Percentiles rank a stretch among this genome's conserved stretches.
Evolutionary conservation across 768 basidiomycete species (phyloP).

Genomic region (Termitomyces sp.): DNA sequence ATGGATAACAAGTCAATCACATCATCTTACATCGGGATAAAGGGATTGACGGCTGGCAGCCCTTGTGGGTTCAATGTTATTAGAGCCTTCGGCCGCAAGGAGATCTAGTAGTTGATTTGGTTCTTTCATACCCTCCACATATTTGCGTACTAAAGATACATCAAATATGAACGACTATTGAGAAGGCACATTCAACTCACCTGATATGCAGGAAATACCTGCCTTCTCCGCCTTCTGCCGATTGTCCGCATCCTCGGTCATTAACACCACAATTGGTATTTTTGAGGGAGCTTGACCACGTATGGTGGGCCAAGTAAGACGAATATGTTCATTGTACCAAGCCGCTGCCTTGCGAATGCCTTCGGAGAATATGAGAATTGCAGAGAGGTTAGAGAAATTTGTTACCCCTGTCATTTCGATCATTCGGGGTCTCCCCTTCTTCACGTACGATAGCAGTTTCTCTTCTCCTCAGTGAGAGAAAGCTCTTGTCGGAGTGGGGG

Average conservation of each 20-base stretch:
- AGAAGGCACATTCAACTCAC: slow-evolving; percentile 27
- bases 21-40: slow-evolving; percentile 63
- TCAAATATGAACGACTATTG: not conserved
- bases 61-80: slow-evolving; percentile 57
- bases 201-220: slow-evolving; percentile 56
- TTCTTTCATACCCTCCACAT: slow-evolving; percentile 70
- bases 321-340: slow-evolving; percentile 83
- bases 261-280: slow-evolving; percentile 62
- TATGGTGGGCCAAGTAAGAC: slow-evolving; percentile 41
- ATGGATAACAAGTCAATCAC: not conserved
- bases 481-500: not conserved
- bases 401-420: slow-evolving; percentile 88
- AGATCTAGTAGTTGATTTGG: slow-evolving; percentile 73
- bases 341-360: slow-evolving; percentile 83
- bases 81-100: slow-evolving; percentile 61
- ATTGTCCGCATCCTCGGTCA: slow-evolving; percentile 90
- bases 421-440: slow-evolving; percentile 82
- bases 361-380: slow-evolving; percentile 20
- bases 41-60: slow-evolving; percentile 51
- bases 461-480: slow-evolving; percentile 29
- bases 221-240: slow-evolving; percentile 65
- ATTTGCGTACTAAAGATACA: slow-evolving; percentile 54
- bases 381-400: not conserved
- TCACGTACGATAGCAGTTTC: slow-evolving; percentile 77
- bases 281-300: slow-evolving; percentile 40